These are phyloP conservation scores for Ustilago sp. DNA, from an alignment of 1,284 basidiomycete genomes.

Conservation along the genomic window DNA sequence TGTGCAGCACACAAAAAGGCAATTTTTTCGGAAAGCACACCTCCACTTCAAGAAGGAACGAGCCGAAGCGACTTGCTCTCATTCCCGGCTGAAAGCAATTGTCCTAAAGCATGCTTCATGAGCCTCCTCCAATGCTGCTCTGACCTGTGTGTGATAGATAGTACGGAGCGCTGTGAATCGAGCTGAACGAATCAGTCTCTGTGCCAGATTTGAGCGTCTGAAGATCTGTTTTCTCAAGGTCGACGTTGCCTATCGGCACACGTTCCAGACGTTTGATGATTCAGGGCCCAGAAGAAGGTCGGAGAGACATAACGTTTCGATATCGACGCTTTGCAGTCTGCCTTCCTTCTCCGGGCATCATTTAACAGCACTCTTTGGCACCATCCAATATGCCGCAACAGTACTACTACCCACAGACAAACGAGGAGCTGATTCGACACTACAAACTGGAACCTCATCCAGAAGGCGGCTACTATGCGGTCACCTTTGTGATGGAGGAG, in stretches of 20 bases:
- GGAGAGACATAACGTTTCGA: background rate
- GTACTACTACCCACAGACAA: constrained; percentile 46
- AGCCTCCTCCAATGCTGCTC: background rate
- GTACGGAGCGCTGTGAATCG: background rate
- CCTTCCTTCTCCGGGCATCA: background rate
- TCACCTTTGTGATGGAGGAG: constrained; percentile 38
- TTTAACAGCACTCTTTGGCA: background rate
- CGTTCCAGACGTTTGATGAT: background rate
- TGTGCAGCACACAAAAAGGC: no score
- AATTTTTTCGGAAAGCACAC: constrained; percentile 9
- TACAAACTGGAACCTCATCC: constrained; percentile 53
- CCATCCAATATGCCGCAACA: constrained; percentile 14
- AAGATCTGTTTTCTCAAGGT: no score
- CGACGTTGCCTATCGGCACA: no score
- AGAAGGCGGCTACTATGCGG: constrained; percentile 51
- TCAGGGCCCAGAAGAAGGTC: constrained; percentile 6
- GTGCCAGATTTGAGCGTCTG: background rate
- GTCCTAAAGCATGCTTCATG: background rate
- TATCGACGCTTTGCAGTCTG: background rate
- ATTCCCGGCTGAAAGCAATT: background rate
- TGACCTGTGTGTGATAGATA: background rate
- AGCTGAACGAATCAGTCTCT: background rate
- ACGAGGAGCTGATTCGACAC: constrained; percentile 36
- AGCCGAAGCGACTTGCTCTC: background rate
- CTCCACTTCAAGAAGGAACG: constrained; percentile 9